Evolutionary conservation across 768 basidiomycete species (phyloP).

Genomic region (Termitomyces sp.): DNA sequence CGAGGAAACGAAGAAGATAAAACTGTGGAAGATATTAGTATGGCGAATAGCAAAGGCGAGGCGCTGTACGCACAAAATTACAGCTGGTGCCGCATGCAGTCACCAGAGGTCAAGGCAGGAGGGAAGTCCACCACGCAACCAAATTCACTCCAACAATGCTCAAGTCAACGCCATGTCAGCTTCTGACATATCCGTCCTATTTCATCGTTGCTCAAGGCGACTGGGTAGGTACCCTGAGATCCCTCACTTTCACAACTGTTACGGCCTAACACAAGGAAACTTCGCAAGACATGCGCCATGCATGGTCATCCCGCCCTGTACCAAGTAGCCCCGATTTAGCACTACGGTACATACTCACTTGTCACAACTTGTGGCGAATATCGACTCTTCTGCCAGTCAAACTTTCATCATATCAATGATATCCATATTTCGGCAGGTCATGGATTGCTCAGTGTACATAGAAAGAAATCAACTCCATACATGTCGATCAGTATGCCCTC

Average conservation of each 20-base stretch:
- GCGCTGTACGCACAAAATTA: conserved; percentile 1
- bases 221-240: no score
- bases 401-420: conserved; percentile 3
- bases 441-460: conserved; percentile 14
- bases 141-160: conserved; percentile 9
- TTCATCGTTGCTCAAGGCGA: neutral
- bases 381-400: conserved; percentile 1
- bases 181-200: neutral
- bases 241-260: neutral
- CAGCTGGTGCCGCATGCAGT: conserved; percentile 8
- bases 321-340: no score
- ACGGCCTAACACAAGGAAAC: no score
- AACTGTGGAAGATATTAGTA: neutral
- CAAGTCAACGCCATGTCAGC: conserved; percentile 7
- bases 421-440: conserved; percentile 1
- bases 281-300: no score
- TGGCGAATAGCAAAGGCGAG: neutral
- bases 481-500: conserved; percentile 53
- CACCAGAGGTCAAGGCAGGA: conserved; percentile 5
- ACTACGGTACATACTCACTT: neutral
- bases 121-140: conserved; percentile 8
- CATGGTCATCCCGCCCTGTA: no score
- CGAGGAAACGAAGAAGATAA: conserved; percentile 2
- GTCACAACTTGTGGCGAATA: neutral
- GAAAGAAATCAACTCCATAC: conserved; percentile 9